Percentiles rank a stretch among this genome's conserved stretches.
These are phyloP conservation scores for Porogramme epimiltina DNA, from an alignment of 1,284 basidiomycete genomes.

Conservation along the genomic window DNA sequence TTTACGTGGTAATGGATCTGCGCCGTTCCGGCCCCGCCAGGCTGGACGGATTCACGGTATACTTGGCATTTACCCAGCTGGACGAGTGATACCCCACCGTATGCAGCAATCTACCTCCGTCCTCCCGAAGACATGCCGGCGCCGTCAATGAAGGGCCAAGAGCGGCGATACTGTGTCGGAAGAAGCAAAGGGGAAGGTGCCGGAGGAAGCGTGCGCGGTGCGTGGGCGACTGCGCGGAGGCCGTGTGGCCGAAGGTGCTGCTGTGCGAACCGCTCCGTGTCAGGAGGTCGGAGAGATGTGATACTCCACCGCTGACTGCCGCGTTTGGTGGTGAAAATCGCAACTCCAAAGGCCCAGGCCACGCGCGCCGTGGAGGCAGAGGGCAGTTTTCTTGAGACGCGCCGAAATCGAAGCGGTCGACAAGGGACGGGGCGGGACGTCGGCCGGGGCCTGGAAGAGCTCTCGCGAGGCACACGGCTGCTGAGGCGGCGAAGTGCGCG, in stretches of 20 bases:
- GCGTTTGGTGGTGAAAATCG: not conserved
- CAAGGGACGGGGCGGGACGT: not conserved
- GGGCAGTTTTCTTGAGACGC: not conserved
- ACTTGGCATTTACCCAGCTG: not conserved
- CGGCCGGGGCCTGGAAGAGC: too few relatives aligned
- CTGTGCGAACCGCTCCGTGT: not conserved
- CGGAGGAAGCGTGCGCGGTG: not conserved
- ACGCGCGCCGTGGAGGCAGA: not conserved
- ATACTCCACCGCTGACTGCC: conserved; percentile 4
- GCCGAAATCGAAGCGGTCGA: not conserved
- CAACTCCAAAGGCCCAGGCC: conserved; percentile 9
- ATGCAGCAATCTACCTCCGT: not conserved
- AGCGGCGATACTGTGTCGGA: not conserved
- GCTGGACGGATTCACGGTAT: not conserved
- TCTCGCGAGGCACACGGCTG: not conserved
- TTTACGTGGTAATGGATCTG: conserved; percentile 16
- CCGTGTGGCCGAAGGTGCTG: conserved; percentile 8
- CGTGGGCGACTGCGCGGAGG: conserved; percentile 4
- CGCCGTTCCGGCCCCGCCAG: conserved; percentile 2
- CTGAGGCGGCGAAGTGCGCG: not conserved
- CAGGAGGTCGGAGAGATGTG: conserved; percentile 1
- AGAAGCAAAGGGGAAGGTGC: not conserved
- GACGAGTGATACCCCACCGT: conserved; percentile 12
- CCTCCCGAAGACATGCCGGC: not conserved
- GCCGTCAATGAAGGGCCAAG: not conserved